Evolutionary conservation across 768 basidiomycete genomes (phyloP), one percentile per base, ranked within the genome.

Genomic region (Hebeloma cylindrosporum): DNA sequence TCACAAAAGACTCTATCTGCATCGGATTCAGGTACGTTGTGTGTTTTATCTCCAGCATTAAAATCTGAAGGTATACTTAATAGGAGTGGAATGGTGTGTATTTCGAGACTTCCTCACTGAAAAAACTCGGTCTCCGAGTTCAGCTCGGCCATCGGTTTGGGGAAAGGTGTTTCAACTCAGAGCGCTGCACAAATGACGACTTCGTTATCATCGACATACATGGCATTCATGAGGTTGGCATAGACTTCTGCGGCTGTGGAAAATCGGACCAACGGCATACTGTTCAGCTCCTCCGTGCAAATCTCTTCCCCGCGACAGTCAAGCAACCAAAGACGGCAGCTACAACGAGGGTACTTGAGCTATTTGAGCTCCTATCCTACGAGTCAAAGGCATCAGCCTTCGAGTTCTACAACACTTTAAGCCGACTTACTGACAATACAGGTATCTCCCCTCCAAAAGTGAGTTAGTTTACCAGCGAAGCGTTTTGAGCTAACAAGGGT

Each of bases 161-260:
- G 9, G 26, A 47, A 4, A 0, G 2, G 3, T 67, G 67, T 40
- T 18, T 20, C 0, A 46, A 37, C 35, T 54, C 60, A 1, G n/a
- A 43, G 4, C 7, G 2, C 3, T 29, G 47, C 2, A 35, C 16
- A 6, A 26, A 47, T 8, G 47, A 58, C 18, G 50, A 61, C 20
- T 67, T 70, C 42, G 21, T 55, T 0, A 47, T 70, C 6, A 50
- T 69, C 8, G 45, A 60, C 18, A 32, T 29, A 3, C 59, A 61
- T 44, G 56, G 59, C 0, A 48, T 70, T 20, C 67, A 67, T 31
- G 36, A 40, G 4, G 57, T 69, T 10, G 43, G 43, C 0, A n/a
- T 69, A 10, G 52, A 60, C 21, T 69, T 62, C 36, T 71, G 68
- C 43, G 57, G 52, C 0, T 71, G 67, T 26, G 51, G 46, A 5